Base-by-base conservation (phyloP, 257 asterid genomes). In the Catharanthus roseus region DNA sequence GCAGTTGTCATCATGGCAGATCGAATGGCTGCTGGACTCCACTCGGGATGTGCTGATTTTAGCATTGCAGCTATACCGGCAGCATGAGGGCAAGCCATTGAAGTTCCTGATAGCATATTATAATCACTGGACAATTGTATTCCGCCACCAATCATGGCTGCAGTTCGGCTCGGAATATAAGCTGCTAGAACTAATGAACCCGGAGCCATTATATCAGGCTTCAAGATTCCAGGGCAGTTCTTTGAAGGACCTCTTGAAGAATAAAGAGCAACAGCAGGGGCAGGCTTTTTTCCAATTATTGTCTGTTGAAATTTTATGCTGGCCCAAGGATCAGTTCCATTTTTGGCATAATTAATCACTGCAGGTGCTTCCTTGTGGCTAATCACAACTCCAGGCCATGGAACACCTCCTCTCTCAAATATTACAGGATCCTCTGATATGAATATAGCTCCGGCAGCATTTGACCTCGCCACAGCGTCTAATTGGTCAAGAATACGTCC, bases 1-100 rank as follows among this genome's bases (percentile, higher is more conserved):
- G 88, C 89, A 0, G 88, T 85, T 1, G 89, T 86, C 87, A 86
- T 83, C 89, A 85, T 85, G 38, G 88, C 89, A 8, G 86, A 86
- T 8, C 82, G 70, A 16, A 86, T 79, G 5, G 89, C 89, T 26
- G 92, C 77, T 18, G 86, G 87, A 69, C 86, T 81, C 87, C 88
- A 83, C 6, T 83, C 83, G 5, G 88, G 88, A 66, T 83, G 87
- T 19, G 72, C 85, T 0, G 72, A 81, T 76, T 81, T 87, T 0
- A 87, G 70, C 2, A 83, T 82, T 0, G 90, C 93, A 0, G 84
- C 85, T 2, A 87, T 39, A 3, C 90, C 87, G 6, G 90, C 68
- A 16, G 78, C 78, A 50, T 83, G 90, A 21, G 90, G 90, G 23
- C 87, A 81, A 4, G 87, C 81, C 90, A 85, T 87, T 18, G 90